These are phyloP conservation scores for Podospora pseudocomata DNA, from an alignment of 495 filamentous ascomycete genomes.

Conservation along the genomic window DNA sequence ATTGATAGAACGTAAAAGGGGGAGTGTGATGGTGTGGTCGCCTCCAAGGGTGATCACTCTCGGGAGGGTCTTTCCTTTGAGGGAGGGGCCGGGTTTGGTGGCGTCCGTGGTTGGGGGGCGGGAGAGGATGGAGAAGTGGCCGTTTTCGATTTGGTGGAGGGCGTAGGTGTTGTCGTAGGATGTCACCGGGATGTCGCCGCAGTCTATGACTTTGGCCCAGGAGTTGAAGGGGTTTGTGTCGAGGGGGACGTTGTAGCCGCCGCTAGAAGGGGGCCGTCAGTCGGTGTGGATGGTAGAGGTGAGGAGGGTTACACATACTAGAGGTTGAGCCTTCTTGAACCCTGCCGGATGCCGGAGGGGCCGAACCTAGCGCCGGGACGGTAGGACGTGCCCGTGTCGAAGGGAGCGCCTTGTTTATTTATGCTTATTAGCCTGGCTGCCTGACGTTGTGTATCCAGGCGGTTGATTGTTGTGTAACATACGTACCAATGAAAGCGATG, in stretches of 20 bases:
- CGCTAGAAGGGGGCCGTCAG: constrained; percentile 34
- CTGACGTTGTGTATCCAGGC: constrained; percentile 9
- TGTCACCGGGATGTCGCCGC: constrained; percentile 80
- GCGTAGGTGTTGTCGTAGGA: constrained; percentile 76
- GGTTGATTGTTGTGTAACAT: constrained; percentile 43
- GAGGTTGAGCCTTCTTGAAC: constrained; percentile 69
- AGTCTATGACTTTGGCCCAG: constrained; percentile 76
- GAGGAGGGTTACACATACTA: constrained; percentile 35
- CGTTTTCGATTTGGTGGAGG: constrained; percentile 74
- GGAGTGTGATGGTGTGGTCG: constrained; percentile 79
- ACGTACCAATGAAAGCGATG: constrained; percentile 77
- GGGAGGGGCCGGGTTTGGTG: constrained; percentile 45
- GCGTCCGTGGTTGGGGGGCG: constrained; percentile 48
- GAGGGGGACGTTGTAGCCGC: constrained; percentile 75
- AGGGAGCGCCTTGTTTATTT: constrained; percentile 35
- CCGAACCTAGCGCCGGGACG: constrained; percentile 73
- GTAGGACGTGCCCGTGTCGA: constrained; percentile 41
- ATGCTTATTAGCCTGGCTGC: constrained; percentile 6
- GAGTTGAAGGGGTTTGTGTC: constrained; percentile 75
- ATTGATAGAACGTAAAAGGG: constrained; percentile 72
- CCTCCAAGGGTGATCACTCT: constrained; percentile 76
- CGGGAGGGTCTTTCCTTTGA: constrained; percentile 50
- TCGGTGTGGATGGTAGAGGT: not conserved
- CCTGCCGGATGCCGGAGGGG: constrained; percentile 79
- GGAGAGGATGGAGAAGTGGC: constrained; percentile 53